Evolutionary conservation across 2,329 filamentous ascomycete species (phyloP), one percentile per base, ranked within the genome.

Genomic region (Diaporthe sp.): DNA sequence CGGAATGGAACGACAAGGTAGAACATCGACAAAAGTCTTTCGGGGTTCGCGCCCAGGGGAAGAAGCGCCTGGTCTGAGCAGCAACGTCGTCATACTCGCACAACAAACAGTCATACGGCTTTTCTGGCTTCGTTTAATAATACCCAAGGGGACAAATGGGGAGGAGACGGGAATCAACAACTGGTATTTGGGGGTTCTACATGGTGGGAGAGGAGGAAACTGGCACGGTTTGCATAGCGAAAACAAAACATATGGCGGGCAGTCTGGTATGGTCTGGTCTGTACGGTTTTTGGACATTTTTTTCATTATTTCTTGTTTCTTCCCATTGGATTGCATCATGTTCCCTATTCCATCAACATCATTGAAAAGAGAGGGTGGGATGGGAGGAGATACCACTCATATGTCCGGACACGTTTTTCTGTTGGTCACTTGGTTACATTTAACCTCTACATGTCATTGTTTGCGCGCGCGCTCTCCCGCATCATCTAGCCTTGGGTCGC

Each of bases 351-450:
- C 42, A 44, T 71, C 65, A 53, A 71, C 44, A 49, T 75, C 60
- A 37, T 67, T 73, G 37, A 68, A 42, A 53, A 61, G 42, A 57
- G 65, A 37, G 75, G 75, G 75, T 62, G 67, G 75, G 70, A 75
- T 75, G 49, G 76, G 76, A 77, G 73, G 76, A 77, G 55, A 75
- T 77, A 76, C 72, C 60, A 76, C 57, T 71, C 67, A 75, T 68
- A 70, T 70, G 55, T 70, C 49, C 61, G 57, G 60, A 68, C 17
- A 68, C 25, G 65, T 68, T 68, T 68, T 68, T 13, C 65, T 67
- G 12, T 39, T 53, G 31, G 46, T 68, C 49, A 51, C 17, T 53
- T 19, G 65, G 46, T 51, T n/a, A 39, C 9, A 39, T 39, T n/a
- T 25, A 62, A 31, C 46, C 22, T 39, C 34, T 39, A 39, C 62